Conservation (phyloP, 768 basidiomycete species). For the Symmetrospora coprosmae region DNA sequence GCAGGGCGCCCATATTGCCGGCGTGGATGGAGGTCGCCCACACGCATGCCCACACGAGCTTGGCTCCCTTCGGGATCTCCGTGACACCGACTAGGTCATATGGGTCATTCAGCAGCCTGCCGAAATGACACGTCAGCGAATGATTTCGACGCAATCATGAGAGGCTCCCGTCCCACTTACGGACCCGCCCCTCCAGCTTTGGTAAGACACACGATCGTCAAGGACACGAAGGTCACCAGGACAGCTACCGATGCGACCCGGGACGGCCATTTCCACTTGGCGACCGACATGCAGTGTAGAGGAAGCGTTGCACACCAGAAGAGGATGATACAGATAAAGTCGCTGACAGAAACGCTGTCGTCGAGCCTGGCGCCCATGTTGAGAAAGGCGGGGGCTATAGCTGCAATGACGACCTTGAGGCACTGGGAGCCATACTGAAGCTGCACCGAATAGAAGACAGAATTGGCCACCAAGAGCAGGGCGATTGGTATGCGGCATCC, state of each 20-base stretch:
- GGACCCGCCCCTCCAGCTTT: conserved; percentile 32
- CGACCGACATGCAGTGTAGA: neutral
- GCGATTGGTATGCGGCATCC: neutral
- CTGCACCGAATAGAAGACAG: conserved; percentile 6
- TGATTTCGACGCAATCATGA: too few relatives aligned
- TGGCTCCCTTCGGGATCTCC: conserved; percentile 22
- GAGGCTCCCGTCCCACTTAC: conserved; percentile 26
- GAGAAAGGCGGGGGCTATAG: conserved; percentile 26
- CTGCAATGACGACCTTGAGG: conserved; percentile 30
- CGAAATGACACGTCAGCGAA: neutral
- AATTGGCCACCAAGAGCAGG: neutral
- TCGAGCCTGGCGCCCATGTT: conserved; percentile 32
- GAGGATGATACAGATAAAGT: conserved; percentile 21
- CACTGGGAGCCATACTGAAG: conserved; percentile 22
- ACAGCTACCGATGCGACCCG: conserved; percentile 13
- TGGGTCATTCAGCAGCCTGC: conserved; percentile 1
- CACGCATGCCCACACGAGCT: conserved; percentile 33
- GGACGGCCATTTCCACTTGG: neutral
- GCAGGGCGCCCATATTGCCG: conserved; percentile 27
- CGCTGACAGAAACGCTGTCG: conserved; percentile 27
- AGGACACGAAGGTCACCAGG: conserved; percentile 32
- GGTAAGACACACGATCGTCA: conserved; percentile 31
- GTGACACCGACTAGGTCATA: conserved; percentile 21
- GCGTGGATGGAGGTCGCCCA: conserved; percentile 28
- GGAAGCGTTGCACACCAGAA: neutral